These are phyloP conservation scores for Candida ponderosae DNA, from an alignment of 805 yeast genomes.

Conservation along the genomic window DNA sequence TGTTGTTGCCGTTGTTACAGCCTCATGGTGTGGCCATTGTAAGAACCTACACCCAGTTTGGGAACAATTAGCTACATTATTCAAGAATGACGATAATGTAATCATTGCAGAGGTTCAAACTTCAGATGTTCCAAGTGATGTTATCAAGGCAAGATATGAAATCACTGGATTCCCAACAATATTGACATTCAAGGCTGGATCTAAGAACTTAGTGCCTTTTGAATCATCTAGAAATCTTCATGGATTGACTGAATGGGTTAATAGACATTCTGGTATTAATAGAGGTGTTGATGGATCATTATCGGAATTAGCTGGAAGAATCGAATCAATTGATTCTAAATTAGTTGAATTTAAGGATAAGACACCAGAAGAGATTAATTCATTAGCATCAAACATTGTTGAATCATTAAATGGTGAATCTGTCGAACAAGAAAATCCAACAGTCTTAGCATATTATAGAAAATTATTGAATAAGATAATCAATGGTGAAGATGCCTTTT, in stretches of 20 bases:
- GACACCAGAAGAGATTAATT: constrained; percentile 12
- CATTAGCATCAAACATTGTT: constrained; percentile 26
- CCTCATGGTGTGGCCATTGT: constrained; percentile 51
- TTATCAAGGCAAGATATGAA: constrained; percentile 29
- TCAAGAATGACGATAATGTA: constrained; percentile 29
- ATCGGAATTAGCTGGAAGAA: constrained; percentile 24
- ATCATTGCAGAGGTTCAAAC: constrained; percentile 37
- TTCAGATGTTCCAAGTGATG: constrained; percentile 35
- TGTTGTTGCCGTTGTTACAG: constrained; percentile 31
- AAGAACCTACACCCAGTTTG: constrained; percentile 39
- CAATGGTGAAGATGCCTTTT: constrained; percentile 34
- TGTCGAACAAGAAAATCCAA: constrained; percentile 18
- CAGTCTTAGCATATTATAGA: constrained; percentile 35
- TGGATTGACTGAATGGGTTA: constrained; percentile 49
- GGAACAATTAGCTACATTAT: constrained; percentile 36
- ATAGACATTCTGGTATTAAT: constrained; percentile 24
- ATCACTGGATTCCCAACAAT: constrained; percentile 45
- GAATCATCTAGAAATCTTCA: constrained; percentile 37
- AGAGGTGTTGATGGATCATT: constrained; percentile 31
- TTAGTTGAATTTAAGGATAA: constrained; percentile 20
- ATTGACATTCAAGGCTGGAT: constrained; percentile 32
- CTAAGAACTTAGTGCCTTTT: constrained; percentile 20
- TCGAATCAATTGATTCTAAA: constrained; percentile 21
- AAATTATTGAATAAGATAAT: constrained; percentile 37
- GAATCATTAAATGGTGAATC: constrained; percentile 19